These are phyloP conservation scores for Zygosaccharomyces sapae DNA, from an alignment of 1,139 yeast genomes.

Conservation along the genomic window DNA sequence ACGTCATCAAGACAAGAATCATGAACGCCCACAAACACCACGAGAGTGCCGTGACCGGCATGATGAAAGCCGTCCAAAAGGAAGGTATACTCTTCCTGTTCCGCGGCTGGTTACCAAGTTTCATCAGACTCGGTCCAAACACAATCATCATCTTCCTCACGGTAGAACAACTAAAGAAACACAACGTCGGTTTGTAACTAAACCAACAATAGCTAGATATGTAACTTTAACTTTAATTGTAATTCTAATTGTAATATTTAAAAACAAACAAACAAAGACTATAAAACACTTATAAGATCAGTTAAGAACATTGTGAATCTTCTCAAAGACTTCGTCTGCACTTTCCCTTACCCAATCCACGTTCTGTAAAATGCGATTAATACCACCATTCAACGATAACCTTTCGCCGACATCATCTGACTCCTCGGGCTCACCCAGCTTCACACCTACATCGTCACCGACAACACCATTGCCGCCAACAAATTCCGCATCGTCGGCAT, in stretches of 20 bases:
- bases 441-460: background rate
- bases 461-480: too few species aligned
- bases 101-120: conserved; percentile 88
- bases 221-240: background rate
- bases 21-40: conserved; percentile 63
- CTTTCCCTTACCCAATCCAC: conserved; percentile 35
- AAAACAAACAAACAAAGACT: too few species aligned
- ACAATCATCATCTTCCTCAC: conserved; percentile 82
- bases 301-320: conserved; percentile 29
- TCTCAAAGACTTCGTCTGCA: conserved; percentile 34
- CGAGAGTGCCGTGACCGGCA: conserved; percentile 48
- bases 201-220: background rate
- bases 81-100: conserved; percentile 81
- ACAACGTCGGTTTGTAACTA: conserved; percentile 42
- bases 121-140: conserved; percentile 83
- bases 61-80: conserved; percentile 52
- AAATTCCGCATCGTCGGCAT: too few species aligned
- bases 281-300: too few species aligned
- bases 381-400: conserved; percentile 15
- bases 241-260: too few species aligned
- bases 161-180: conserved; percentile 68
- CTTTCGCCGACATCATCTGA: background rate
- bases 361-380: conserved; percentile 29
- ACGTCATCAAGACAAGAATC: conserved; percentile 81
- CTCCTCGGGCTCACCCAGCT: background rate